A percentile compares a stretch with the other conserved stretches of the same genome.
These are phyloP conservation scores for Eurotiales sp. DNA, from an alignment of 2,329 filamentous ascomycete species.

Conservation along the genomic window DNA sequence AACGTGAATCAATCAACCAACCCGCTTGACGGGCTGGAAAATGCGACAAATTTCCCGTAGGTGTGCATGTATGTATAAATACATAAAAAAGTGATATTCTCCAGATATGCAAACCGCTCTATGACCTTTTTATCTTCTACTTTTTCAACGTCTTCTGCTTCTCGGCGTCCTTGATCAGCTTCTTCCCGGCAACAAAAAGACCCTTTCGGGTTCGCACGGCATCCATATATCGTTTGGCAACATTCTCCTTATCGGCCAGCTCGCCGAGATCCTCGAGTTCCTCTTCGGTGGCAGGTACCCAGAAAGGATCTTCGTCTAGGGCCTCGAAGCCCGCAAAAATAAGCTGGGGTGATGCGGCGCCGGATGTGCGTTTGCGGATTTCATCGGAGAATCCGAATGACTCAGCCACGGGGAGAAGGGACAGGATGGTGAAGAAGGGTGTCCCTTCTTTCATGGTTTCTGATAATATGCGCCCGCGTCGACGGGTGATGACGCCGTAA, in stretches of 20 bases:
- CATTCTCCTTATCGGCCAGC: constrained; percentile 88
- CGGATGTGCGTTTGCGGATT: constrained; percentile 89
- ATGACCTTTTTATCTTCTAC: constrained; percentile 18
- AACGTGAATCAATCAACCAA: no score
- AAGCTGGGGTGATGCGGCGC: constrained; percentile 86
- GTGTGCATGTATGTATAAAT: background rate
- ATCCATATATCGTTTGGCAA: constrained; percentile 96
- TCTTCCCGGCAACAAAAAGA: constrained; percentile 71
- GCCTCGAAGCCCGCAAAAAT: constrained; percentile 92
- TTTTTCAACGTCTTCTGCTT: constrained; percentile 78
- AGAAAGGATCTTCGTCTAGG: constrained; percentile 93
- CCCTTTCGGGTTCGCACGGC: constrained; percentile 82
- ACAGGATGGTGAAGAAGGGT: constrained; percentile 91
- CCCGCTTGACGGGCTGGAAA: no score
- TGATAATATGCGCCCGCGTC: constrained; percentile 81
- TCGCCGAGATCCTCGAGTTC: constrained; percentile 95
- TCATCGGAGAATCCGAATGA: constrained; percentile 96
- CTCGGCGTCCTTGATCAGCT: constrained; percentile 77
- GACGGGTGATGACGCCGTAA: constrained; percentile 94
- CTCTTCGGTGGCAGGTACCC: constrained; percentile 95
- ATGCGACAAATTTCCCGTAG: no score
- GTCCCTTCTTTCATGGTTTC: constrained; percentile 93
- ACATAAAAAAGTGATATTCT: background rate
- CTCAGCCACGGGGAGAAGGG: constrained; percentile 84
- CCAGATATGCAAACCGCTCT: background rate